Evolutionary conservation across 768 basidiomycete species (phyloP).

Genomic region (Mycena pura): DNA sequence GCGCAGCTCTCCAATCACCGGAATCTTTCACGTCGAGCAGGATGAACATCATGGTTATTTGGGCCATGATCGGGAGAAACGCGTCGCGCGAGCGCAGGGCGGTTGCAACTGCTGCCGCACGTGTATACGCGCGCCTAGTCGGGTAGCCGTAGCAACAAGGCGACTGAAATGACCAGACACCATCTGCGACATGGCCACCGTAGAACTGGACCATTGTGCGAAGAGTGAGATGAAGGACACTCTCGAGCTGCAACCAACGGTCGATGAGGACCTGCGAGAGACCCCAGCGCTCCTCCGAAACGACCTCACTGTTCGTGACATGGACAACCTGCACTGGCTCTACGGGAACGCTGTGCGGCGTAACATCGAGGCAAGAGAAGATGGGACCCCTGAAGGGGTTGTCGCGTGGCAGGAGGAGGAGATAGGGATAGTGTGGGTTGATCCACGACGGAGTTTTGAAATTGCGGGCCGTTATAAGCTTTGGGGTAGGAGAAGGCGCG

Average conservation of each 20-base stretch:
- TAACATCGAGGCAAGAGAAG: neutral
- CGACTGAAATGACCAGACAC: neutral
- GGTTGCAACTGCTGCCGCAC: neutral
- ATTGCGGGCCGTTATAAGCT: neutral
- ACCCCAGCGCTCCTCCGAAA: neutral
- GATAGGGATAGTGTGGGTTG: neutral
- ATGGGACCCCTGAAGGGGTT: neutral
- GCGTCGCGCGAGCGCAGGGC: neutral
- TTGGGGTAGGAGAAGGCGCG: neutral
- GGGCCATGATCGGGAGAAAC: constrained; percentile 1
- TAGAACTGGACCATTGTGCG: neutral
- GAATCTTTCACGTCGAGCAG: neutral
- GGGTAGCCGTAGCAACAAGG: neutral
- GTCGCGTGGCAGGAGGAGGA: neutral
- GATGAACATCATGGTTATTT: neutral
- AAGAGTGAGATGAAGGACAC: neutral
- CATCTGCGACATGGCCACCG: neutral
- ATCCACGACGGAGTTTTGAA: neutral
- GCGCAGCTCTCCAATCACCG: neutral
- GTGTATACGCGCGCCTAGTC: neutral
- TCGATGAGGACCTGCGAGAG: neutral
- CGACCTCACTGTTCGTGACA: neutral
- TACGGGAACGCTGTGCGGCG: neutral
- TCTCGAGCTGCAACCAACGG: neutral
- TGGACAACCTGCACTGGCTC: neutral